Percentiles rank a stretch among this genome's conserved stretches.
Conservation (phyloP, 1,284 basidiomycete genomes). For the Exsudoporus floridanus region DNA sequence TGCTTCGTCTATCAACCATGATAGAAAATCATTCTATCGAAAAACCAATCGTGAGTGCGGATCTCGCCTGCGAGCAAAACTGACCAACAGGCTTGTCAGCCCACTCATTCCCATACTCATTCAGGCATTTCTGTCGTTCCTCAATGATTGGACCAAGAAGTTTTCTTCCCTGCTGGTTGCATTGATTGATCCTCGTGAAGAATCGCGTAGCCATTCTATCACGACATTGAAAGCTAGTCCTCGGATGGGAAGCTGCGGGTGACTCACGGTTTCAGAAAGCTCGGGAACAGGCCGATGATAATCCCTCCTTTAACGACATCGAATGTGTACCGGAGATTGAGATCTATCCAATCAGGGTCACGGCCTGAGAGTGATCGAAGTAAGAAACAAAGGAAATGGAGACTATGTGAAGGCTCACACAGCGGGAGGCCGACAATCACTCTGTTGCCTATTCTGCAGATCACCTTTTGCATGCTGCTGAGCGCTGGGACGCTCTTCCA, state of each 20-base stretch:
- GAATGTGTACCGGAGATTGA: slow-evolving; percentile 37
- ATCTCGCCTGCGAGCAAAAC: not conserved
- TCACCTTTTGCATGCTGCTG: slow-evolving; percentile 20
- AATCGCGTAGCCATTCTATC: slow-evolving; percentile 3
- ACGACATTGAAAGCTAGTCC: not conserved
- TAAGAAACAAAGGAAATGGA: not conserved
- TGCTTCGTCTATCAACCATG: slow-evolving; percentile 46
- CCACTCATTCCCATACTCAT: slow-evolving; percentile 38
- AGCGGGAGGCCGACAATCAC: slow-evolving; percentile 42
- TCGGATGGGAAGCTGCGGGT: not conserved
- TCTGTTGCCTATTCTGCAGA: slow-evolving; percentile 38
- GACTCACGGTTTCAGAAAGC: slow-evolving; percentile 40
- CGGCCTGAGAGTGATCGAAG: slow-evolving; percentile 35
- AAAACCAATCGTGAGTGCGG: slow-evolving; percentile 22
- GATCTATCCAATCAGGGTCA: slow-evolving; percentile 38
- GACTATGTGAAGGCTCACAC: slow-evolving; percentile 27
- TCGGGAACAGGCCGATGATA: slow-evolving; percentile 39
- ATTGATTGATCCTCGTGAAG: not conserved
- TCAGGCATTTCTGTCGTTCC: slow-evolving; percentile 34
- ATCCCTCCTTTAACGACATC: slow-evolving; percentile 30
- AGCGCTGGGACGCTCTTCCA: slow-evolving; percentile 31
- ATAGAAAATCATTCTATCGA: slow-evolving; percentile 42
- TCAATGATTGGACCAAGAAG: slow-evolving; percentile 38
- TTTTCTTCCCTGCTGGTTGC: slow-evolving; percentile 13
- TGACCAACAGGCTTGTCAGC: slow-evolving; percentile 39